These are phyloP conservation scores for Leishmania amazonensis DNA, from an alignment of 208 protist species.

Conservation along the genomic window DNA sequence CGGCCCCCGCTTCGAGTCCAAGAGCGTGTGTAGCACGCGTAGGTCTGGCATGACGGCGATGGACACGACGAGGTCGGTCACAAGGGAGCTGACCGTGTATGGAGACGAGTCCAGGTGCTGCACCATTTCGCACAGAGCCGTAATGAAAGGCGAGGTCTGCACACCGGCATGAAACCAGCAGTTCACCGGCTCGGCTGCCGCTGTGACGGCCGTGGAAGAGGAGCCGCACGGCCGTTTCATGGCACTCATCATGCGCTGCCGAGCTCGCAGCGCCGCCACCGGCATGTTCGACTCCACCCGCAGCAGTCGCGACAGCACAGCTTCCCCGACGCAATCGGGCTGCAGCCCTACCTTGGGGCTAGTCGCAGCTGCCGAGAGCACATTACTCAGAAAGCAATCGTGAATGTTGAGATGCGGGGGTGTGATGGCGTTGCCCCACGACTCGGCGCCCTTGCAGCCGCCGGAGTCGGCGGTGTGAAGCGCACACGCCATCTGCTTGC, in stretches of 20 bases:
- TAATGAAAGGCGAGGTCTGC: slow-evolving; percentile 40
- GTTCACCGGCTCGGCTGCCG: slow-evolving; percentile 14
- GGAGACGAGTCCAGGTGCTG: slow-evolving; percentile 41
- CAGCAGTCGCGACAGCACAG: slow-evolving; percentile 57
- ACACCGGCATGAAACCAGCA: slow-evolving; percentile 56
- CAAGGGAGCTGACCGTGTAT: slow-evolving; percentile 39
- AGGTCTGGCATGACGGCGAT: slow-evolving; percentile 66
- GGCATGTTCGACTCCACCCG: slow-evolving; percentile 60
- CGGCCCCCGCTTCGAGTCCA: slow-evolving; percentile 54
- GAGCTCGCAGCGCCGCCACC: slow-evolving; percentile 23
- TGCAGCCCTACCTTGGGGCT: slow-evolving; percentile 20
- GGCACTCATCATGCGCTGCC: slow-evolving; percentile 26
- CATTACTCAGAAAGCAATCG: slow-evolving; percentile 49
- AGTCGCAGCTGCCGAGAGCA: slow-evolving; percentile 24
- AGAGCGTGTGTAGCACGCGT: slow-evolving; percentile 71
- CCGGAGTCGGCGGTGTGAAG: neutral
- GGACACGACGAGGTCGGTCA: slow-evolving; percentile 50
- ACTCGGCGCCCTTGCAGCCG: neutral
- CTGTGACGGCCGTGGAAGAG: neutral
- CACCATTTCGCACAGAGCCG: slow-evolving; percentile 52
- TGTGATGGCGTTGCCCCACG: slow-evolving; percentile 22
- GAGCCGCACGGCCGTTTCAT: neutral
- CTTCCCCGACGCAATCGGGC: slow-evolving; percentile 39
- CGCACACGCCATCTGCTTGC: slow-evolving; percentile 7
- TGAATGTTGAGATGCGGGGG: slow-evolving; percentile 42